Conservation (phyloP, 345 rosid species). For the Combretum micranthum region DNA sequence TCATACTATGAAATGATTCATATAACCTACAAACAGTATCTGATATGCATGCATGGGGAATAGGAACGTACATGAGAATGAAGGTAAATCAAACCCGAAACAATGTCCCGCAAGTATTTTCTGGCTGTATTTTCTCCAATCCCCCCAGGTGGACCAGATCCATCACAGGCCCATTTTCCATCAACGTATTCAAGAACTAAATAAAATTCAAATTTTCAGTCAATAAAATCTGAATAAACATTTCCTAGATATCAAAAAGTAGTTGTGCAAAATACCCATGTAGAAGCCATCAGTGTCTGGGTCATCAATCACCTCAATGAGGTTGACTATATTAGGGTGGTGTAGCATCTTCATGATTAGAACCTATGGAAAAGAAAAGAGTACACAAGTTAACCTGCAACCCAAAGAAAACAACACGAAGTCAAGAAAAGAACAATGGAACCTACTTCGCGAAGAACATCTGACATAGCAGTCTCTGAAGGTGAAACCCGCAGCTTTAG, state of each 20-base stretch:
- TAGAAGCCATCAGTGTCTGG: constrained; percentile 88
- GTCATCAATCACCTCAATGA: constrained; percentile 98
- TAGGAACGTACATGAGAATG: constrained; percentile 76
- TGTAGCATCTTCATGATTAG: constrained; percentile 87
- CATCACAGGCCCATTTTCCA: constrained; percentile 72
- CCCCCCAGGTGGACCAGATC: constrained; percentile 52
- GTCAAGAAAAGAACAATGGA: neutral
- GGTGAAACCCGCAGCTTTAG: constrained; percentile 85
- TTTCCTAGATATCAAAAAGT: neutral
- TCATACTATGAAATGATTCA: too few relatives aligned
- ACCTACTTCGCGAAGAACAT: constrained; percentile 89
- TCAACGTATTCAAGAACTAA: constrained; percentile 95
- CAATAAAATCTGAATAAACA: neutral
- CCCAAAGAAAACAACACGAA: neutral
- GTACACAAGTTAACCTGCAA: neutral
- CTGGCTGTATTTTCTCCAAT: constrained; percentile 75
- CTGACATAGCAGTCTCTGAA: constrained; percentile 98
- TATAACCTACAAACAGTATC: too few relatives aligned
- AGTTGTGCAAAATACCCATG: constrained; percentile 60
- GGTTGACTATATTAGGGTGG: constrained; percentile 97
- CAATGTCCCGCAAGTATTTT: constrained; percentile 78
- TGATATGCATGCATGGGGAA: neutral
- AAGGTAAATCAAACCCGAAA: constrained; percentile 87
- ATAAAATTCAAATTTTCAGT: constrained; percentile 7
- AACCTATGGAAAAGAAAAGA: constrained; percentile 39